phyloP scores from a whole-genome alignment of 2,329 filamentous ascomycete genomes.

The Fusarium nodosum region DNA sequence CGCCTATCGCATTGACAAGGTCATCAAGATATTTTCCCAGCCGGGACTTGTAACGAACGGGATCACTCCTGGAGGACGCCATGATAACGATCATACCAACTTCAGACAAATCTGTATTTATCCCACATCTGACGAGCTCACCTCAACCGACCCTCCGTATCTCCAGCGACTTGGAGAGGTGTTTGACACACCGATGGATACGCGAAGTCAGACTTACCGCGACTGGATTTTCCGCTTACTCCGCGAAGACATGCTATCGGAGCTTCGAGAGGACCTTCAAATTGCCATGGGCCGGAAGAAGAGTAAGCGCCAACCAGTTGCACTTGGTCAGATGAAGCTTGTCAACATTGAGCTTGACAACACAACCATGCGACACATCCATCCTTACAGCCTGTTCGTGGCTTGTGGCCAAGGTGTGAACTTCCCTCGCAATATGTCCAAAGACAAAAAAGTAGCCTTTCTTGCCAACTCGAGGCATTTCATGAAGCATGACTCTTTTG shows the following conservation, averaged over 20 bases:
- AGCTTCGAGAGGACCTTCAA: slow-evolving; percentile 73
- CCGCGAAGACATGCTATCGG: slow-evolving; percentile 77
- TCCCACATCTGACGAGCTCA: slow-evolving; percentile 75
- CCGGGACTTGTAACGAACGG: background rate
- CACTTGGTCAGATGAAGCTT: slow-evolving; percentile 58
- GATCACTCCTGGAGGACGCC: slow-evolving; percentile 71
- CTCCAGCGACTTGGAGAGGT: slow-evolving; percentile 67
- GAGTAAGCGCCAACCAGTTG: slow-evolving; percentile 57
- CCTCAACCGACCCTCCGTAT: slow-evolving; percentile 66
- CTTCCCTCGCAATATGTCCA: slow-evolving; percentile 53
- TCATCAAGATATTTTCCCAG: slow-evolving; percentile 49
- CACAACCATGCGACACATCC: slow-evolving; percentile 40
- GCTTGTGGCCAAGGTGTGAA: slow-evolving; percentile 62
- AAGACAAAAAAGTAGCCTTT: slow-evolving; percentile 57
- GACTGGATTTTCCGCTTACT: slow-evolving; percentile 81
- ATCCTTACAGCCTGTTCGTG: slow-evolving; percentile 55
- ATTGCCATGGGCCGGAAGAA: slow-evolving; percentile 63
- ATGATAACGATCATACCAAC: slow-evolving; percentile 78
- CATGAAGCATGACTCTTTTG: slow-evolving; percentile 72
- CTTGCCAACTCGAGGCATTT: slow-evolving; percentile 63
- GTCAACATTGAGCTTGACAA: slow-evolving; percentile 55
- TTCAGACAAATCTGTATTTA: slow-evolving; percentile 73
- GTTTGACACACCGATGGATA: slow-evolving; percentile 53
- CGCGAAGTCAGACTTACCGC: slow-evolving; percentile 65
- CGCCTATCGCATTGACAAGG: slow-evolving; percentile 57